These are phyloP conservation scores for Rutstroemia sp. DNA, from an alignment of 2,329 filamentous ascomycete genomes.

Conservation along the genomic window DNA sequence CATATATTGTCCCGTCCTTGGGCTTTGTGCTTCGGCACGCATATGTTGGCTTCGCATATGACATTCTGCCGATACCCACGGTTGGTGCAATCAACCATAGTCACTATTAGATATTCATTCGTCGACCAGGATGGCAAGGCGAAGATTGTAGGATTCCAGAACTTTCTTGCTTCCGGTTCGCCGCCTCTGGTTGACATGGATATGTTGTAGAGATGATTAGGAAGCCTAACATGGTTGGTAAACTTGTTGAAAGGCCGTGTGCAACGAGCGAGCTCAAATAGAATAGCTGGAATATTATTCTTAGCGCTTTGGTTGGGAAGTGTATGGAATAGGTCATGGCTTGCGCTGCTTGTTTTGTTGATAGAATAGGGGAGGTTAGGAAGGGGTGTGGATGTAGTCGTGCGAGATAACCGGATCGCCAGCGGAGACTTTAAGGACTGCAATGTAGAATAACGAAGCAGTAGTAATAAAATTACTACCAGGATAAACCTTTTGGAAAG, in stretches of 20 bases:
- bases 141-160: conserved; percentile 35
- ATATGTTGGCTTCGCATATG: conserved; percentile 34
- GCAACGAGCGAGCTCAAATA: conserved; percentile 13
- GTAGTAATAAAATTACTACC: conserved; percentile 8
- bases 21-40: conserved; percentile 18
- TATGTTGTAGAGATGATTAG: conserved; percentile 30
- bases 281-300: conserved; percentile 6
- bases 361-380: conserved; percentile 8
- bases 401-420: background rate
- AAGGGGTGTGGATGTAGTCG: background rate
- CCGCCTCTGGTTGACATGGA: conserved; percentile 25
- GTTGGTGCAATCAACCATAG: conserved; percentile 29
- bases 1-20: conserved; percentile 24
- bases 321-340: no score
- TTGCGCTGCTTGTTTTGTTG: background rate
- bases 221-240: conserved; percentile 31
- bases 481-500: conserved; percentile 14
- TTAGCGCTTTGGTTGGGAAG: background rate
- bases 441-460: conserved; percentile 3
- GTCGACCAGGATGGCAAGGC: conserved; percentile 32
- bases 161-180: conserved; percentile 22
- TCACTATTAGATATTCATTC: conserved; percentile 32
- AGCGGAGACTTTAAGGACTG: no score
- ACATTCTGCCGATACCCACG: conserved; percentile 32
- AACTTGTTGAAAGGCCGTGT: conserved; percentile 24